Percentiles rank a stretch among this genome's conserved stretches.
phyloP scores from a whole-genome alignment of 176 grass and related monocot genomes.

The Hsuehochloa calcarea region DNA sequence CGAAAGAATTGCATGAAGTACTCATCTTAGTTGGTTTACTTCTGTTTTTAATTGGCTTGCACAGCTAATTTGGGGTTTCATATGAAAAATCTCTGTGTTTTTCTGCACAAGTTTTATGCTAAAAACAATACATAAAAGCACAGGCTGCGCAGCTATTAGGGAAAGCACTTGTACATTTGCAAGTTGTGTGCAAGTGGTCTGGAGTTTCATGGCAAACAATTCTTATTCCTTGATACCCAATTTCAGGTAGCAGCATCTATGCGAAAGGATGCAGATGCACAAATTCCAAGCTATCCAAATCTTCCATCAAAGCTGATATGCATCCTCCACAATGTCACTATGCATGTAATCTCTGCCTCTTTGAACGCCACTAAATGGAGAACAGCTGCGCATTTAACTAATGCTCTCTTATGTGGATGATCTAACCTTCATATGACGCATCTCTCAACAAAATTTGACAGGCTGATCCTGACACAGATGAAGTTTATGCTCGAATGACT shows the following conservation, averaged over 20 bases:
- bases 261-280: slow-evolving; percentile 61
- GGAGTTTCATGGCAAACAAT: neutral
- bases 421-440: neutral
- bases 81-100: neutral
- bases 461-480: slow-evolving; percentile 79
- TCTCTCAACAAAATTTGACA: slow-evolving; percentile 40
- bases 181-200: slow-evolving; percentile 15
- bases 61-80: neutral
- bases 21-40: slow-evolving; percentile 4
- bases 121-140: neutral
- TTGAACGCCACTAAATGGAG: neutral
- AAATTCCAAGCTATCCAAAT: slow-evolving; percentile 80
- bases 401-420: neutral
- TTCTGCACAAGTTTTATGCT: neutral
- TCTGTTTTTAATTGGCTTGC: neutral
- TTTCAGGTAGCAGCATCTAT: slow-evolving; percentile 84
- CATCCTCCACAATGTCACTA: slow-evolving; percentile 61
- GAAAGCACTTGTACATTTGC: slow-evolving; percentile 16
- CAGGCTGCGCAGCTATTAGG: neutral
- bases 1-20: neutral
- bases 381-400: neutral
- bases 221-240: slow-evolving; percentile 32
- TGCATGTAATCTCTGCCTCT: slow-evolving; percentile 53
- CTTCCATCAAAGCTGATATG: slow-evolving; percentile 73
- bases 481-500: slow-evolving; percentile 81